Conservation (phyloP, 805 yeast species). For the Trichomonascus vanleenenianus region DNA sequence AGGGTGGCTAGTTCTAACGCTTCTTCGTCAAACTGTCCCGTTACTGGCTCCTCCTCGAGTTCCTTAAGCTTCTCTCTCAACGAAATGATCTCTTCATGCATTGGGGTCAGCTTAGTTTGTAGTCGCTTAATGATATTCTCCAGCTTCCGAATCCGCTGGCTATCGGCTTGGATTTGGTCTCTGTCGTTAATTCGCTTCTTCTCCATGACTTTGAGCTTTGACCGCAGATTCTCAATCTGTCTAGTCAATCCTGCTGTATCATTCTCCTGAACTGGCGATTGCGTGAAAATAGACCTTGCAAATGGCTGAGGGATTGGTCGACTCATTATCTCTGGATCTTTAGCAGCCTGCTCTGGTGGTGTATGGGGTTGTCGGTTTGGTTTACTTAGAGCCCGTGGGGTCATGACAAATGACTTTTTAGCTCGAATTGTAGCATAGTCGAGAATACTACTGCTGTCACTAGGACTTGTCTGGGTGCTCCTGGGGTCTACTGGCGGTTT, state of each 20-base stretch:
- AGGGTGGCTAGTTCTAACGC: conserved; percentile 27
- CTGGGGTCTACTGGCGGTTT: too few species aligned
- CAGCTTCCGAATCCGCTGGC: conserved; percentile 17
- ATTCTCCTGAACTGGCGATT: background rate
- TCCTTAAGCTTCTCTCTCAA: conserved; percentile 15
- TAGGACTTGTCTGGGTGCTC: too few species aligned
- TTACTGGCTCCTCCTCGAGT: conserved; percentile 15
- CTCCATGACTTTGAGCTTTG: conserved; percentile 19
- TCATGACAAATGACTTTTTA: too few species aligned
- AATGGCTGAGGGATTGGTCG: too few species aligned
- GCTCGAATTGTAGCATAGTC: too few species aligned
- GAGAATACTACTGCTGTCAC: too few species aligned
- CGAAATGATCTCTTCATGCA: conserved; percentile 24
- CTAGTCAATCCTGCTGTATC: conserved; percentile 4
- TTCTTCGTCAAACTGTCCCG: conserved; percentile 18
- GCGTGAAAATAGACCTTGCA: too few species aligned
- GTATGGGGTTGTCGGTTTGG: too few species aligned
- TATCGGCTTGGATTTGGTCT: conserved; percentile 17
- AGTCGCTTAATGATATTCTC: conserved; percentile 24
- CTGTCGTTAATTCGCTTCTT: conserved; percentile 22
- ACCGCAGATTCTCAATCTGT: conserved; percentile 20
- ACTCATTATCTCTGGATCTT: too few species aligned
- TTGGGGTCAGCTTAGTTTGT: conserved; percentile 24
- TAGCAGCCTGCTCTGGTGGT: too few species aligned
- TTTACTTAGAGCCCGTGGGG: too few species aligned